A percentile compares a stretch with the other conserved stretches of the same genome.
phyloP scores from a whole-genome alignment of 2,329 filamentous ascomycete species.

The Aspergillus persii region DNA sequence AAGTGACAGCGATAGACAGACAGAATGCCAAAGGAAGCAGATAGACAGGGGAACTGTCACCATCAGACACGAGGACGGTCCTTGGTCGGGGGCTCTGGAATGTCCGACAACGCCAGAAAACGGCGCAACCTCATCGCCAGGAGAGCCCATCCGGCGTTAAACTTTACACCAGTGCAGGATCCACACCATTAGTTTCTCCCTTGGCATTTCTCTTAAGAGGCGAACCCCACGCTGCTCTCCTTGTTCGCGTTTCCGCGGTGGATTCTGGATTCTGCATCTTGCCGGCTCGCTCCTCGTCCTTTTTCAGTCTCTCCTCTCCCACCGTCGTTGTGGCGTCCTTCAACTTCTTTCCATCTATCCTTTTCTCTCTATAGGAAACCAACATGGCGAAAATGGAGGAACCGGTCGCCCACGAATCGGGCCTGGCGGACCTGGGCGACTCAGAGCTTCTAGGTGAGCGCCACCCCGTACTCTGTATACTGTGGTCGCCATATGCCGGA shows the following conservation, averaged over 20 bases:
- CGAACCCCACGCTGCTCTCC: neutral
- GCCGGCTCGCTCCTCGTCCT: neutral
- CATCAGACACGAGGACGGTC: neutral
- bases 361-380: neutral
- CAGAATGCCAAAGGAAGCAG: neutral
- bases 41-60: neutral
- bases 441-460: conserved; percentile 25
- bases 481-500: neutral
- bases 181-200: neutral
- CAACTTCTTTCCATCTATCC: neutral
- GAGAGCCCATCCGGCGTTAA: neutral
- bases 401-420: conserved; percentile 10
- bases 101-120: neutral
- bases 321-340: neutral
- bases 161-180: neutral
- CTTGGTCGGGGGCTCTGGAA: neutral
- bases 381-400: neutral
- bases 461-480: neutral
- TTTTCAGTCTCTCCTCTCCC: neutral
- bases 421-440: conserved; percentile 20
- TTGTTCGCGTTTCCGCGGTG: neutral
- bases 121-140: neutral
- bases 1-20: neutral
- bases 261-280: neutral
- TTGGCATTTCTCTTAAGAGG: neutral